These are phyloP conservation scores for Tuber aestivum DNA, from an alignment of 495 filamentous ascomycete species.

Conservation along the genomic window DNA sequence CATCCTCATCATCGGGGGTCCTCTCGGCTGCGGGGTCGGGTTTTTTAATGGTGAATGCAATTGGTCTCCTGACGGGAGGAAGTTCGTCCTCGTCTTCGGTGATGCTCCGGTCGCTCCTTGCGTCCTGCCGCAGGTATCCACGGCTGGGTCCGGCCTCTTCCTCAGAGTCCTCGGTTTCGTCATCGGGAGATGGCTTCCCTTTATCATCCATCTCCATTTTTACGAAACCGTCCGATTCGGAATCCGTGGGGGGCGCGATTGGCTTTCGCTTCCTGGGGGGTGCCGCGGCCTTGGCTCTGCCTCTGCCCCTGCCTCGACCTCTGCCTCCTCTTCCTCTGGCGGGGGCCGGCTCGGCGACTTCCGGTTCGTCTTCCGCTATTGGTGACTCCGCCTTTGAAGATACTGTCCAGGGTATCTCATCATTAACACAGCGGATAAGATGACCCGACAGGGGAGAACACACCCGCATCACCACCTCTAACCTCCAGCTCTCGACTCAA, in stretches of 20 bases:
- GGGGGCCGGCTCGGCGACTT: not conserved
- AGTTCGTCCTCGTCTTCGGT: slow-evolving; percentile 43
- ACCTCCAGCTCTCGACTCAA: slow-evolving; percentile 23
- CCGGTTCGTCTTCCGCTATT: not conserved
- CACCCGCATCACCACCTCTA: not conserved
- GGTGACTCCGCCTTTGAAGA: not conserved
- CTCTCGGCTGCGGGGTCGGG: not conserved
- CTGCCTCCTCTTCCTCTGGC: not conserved
- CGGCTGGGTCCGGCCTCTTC: slow-evolving; percentile 7
- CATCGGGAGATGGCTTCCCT: slow-evolving; percentile 11
- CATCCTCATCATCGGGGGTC: slow-evolving; percentile 14
- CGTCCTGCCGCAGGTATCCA: slow-evolving; percentile 24
- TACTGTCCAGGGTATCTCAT: not conserved
- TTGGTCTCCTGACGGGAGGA: slow-evolving; percentile 33
- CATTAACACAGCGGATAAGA: not conserved
- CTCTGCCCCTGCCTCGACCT: slow-evolving; percentile 3
- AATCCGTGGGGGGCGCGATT: slow-evolving; percentile 19
- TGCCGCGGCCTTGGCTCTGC: slow-evolving; percentile 16
- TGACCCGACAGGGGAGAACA: too few relatives aligned
- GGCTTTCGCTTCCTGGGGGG: slow-evolving; percentile 28
- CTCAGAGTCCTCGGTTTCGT: slow-evolving; percentile 24
- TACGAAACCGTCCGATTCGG: slow-evolving; percentile 31
- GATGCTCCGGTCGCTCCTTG: slow-evolving; percentile 35
- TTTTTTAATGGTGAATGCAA: slow-evolving; percentile 22
- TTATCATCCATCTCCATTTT: slow-evolving; percentile 36